Evolutionary conservation across 2,329 filamentous ascomycete genomes (phyloP).

Genomic region (Bipolaris gigantea): DNA sequence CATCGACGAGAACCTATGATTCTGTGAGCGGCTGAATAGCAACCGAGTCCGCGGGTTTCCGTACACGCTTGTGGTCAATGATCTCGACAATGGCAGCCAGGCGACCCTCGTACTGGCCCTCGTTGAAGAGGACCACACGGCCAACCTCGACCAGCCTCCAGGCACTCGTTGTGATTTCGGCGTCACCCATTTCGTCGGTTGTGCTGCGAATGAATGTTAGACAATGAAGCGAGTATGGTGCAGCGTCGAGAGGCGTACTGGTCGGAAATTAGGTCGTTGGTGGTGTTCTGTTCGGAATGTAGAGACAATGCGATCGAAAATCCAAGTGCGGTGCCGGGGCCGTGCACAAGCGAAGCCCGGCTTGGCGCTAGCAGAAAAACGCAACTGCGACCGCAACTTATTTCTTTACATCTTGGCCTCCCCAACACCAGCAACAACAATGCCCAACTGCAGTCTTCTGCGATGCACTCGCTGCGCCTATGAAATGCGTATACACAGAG

Average conservation of each 20-base stretch:
- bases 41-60: slow-evolving; percentile 50
- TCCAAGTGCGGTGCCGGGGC: slow-evolving; percentile 12
- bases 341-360: slow-evolving; percentile 15
- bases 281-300: slow-evolving; percentile 35
- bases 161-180: slow-evolving; percentile 51
- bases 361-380: slow-evolving; percentile 18
- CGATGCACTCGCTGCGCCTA: not conserved
- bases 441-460: not conserved
- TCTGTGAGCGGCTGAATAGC: slow-evolving; percentile 35
- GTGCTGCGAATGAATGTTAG: slow-evolving; percentile 38
- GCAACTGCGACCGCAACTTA: slow-evolving; percentile 18
- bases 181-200: slow-evolving; percentile 52
- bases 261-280: slow-evolving; percentile 43
- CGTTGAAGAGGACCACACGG: slow-evolving; percentile 90
- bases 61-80: slow-evolving; percentile 99
- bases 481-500: not conserved
- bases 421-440: not conserved
- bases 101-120: slow-evolving; percentile 78
- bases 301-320: slow-evolving; percentile 22
- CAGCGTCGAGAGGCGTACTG: slow-evolving; percentile 41
- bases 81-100: slow-evolving; percentile 97
- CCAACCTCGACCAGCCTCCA: slow-evolving; percentile 97
- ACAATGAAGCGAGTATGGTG: slow-evolving; percentile 21
- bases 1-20: slow-evolving; percentile 87
- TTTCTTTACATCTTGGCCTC: slow-evolving; percentile 3